Evolutionary conservation across 768 basidiomycete species (phyloP).

Genomic region (Lactifluus pinguis): DNA sequence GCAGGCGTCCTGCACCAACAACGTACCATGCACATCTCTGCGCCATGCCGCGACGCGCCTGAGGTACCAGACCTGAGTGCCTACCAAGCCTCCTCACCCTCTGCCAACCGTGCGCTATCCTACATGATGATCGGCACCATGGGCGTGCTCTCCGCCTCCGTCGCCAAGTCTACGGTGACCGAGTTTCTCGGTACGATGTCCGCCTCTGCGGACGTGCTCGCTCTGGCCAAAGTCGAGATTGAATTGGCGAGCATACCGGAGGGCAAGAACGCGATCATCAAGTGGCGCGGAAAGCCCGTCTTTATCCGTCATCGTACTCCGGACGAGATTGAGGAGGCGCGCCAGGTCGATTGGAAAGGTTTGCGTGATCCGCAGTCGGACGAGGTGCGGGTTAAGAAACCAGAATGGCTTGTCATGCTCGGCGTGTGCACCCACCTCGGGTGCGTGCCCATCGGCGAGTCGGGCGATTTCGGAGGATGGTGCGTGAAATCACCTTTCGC

Average conservation of each 20-base stretch:
- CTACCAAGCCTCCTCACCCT: slow-evolving; percentile 64
- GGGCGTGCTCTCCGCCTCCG: slow-evolving; percentile 89
- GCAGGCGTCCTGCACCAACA: slow-evolving; percentile 49
- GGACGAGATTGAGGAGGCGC: slow-evolving; percentile 90
- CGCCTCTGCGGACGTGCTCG: slow-evolving; percentile 95
- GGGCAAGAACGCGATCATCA: slow-evolving; percentile 95
- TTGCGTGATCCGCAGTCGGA: slow-evolving; percentile 91
- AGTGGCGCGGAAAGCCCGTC: slow-evolving; percentile 99
- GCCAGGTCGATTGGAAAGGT: slow-evolving; percentile 70
- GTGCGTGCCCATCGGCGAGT: slow-evolving; percentile 97
- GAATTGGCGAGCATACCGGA: slow-evolving; percentile 86
- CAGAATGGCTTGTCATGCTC: slow-evolving; percentile 92
- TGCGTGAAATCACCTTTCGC: slow-evolving; percentile 29
- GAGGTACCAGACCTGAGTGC: slow-evolving; percentile 83
- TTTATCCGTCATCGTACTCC: slow-evolving; percentile 95
- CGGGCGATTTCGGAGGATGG: slow-evolving; percentile 98
- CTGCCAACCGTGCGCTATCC: slow-evolving; percentile 64
- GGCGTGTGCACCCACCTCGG: slow-evolving; percentile 97
- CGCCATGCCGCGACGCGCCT: slow-evolving; percentile 56
- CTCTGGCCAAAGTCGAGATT: slow-evolving; percentile 95
- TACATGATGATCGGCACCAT: slow-evolving; percentile 90
- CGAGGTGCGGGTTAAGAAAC: slow-evolving; percentile 81
- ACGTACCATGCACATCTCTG: slow-evolving; percentile 73
- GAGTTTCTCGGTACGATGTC: slow-evolving; percentile 96
- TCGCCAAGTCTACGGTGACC: slow-evolving; percentile 86